Evolutionary conservation across 768 basidiomycete species (phyloP), one percentile per base, ranked within the genome.

Genomic region (Calocybe indica): DNA sequence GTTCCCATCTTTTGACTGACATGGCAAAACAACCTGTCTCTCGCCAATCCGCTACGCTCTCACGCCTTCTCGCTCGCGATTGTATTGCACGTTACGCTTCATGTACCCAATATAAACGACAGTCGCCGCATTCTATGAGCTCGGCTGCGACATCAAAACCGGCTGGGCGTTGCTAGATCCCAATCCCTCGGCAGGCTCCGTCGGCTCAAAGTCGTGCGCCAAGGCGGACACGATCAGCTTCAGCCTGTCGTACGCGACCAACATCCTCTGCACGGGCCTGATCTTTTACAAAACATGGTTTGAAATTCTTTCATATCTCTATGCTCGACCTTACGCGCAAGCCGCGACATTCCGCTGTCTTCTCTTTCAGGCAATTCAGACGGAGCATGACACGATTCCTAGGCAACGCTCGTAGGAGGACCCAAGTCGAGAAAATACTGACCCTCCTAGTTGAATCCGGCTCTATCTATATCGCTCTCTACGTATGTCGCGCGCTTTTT

Each of bases 381-480:
- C 52, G 52, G 38, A 45, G 51, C 10, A 62, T 63, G 61, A 53
- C 53, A 1, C 36, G 47, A 39, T 60, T 54, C 39, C 52, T 62
- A 32, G 61, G 59, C 9, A 44, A 54, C n/a, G 56, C 59, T n/a
- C 56, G 53, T 14, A 50, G 55, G 42, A 56, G 46, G 45, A 61
- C 59, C 7, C 59, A 57, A 34, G 61, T 57, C 13, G 63, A 63
- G 46, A 62, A 58, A 45, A 45, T 63, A 13, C 46, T 63, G 37
- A 58, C 54, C 4, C 53, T 63, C 13, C 40, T 63, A n/a, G 48
- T 63, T 7, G 63, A 65, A 45, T 63, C 63, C 3, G 63, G 62
- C 5, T 55, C 55, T 6, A 39, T 61, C 13, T 65, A 63, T 41
- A 47, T 65, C 32, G 54, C 55, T 6, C 49, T 63, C 46, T 65